Conservation (phyloP, 768 basidiomycete species). For the Podaxis rugospora region DNA sequence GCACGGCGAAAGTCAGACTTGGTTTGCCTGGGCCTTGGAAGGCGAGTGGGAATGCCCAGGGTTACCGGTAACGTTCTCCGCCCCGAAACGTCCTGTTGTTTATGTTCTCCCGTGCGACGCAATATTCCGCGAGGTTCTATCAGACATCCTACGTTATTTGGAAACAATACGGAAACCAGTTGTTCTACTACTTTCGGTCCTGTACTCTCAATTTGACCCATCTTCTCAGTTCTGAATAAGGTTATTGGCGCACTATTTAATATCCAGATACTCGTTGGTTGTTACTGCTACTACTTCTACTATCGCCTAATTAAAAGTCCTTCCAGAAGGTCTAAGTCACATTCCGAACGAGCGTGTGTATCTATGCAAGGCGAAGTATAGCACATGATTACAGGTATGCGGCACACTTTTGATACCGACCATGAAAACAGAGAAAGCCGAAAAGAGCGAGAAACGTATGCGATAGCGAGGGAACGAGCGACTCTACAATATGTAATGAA, state of each 20-base stretch:
- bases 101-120: no score
- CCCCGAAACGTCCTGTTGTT: no score
- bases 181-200: not conserved
- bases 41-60: not conserved
- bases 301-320: not conserved
- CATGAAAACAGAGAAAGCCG: slow-evolving; percentile 6
- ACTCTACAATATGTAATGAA: slow-evolving; percentile 8
- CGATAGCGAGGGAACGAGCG: slow-evolving; percentile 1
- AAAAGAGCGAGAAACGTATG: not conserved
- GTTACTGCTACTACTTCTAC: not conserved
- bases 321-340: not conserved
- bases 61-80: not conserved
- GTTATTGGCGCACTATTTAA: not conserved
- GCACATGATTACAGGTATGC: slow-evolving; percentile 5
- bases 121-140: not conserved
- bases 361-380: slow-evolving; percentile 6
- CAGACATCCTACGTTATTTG: not conserved
- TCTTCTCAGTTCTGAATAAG: not conserved
- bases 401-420: not conserved
- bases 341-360: slow-evolving; percentile 2
- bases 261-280: not conserved
- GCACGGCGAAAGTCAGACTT: not conserved
- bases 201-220: not conserved
- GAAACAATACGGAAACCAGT: not conserved
- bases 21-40: not conserved